Conservation (phyloP, 225 moss, liverwort and hornwort species). For the Physcomitrellopsis africana region DNA sequence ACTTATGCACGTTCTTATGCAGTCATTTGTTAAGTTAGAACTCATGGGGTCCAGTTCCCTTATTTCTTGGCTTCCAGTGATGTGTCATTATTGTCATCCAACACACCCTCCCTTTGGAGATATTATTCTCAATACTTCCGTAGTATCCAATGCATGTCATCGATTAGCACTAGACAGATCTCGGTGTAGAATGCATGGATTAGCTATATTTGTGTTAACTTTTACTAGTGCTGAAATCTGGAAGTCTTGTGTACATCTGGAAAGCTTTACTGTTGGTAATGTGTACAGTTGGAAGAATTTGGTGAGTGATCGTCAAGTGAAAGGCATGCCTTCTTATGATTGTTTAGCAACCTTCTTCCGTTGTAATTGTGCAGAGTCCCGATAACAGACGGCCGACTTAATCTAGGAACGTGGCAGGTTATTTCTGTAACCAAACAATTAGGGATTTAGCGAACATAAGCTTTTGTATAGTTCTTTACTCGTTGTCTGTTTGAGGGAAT, state of each 20-base stretch:
- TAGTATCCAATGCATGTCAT: not conserved
- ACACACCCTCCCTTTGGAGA: not conserved
- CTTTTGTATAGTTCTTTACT: too few relatives aligned
- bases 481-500: too few relatives aligned
- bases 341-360: constrained; percentile 18
- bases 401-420: constrained; percentile 99
- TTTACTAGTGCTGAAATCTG: not conserved
- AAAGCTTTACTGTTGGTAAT: not conserved
- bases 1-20: not conserved
- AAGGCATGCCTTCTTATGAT: not conserved
- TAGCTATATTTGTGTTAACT: not conserved
- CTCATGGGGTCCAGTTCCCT: not conserved
- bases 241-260: constrained; percentile 1
- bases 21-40: not conserved
- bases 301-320: not conserved
- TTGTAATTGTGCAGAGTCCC: constrained; percentile 60
- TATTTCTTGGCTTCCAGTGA: not conserved
- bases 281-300: not conserved
- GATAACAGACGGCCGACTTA: constrained; percentile 84
- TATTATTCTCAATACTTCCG: not conserved
- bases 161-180: not conserved
- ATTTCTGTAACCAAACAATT: not conserved
- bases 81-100: not conserved
- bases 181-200: not conserved
- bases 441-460: too few relatives aligned